Evolutionary conservation across 441 rosid genomes (phyloP).

Genomic region (Gossypium gossypioides): DNA sequence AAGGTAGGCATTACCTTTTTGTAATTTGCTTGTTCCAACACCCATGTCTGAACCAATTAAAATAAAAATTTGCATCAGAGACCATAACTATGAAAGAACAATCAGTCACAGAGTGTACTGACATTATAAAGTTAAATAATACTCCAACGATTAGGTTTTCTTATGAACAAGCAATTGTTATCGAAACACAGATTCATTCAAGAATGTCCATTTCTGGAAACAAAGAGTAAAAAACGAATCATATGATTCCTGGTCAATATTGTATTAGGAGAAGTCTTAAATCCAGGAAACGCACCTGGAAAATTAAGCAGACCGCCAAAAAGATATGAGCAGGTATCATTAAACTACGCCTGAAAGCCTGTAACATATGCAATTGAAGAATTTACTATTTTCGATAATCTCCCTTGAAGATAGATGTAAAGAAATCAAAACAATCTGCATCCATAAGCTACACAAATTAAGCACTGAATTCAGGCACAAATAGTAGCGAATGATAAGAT

Average conservation of each 20-base stretch:
- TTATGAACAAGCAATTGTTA: neutral
- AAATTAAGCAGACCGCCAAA: constrained; percentile 59
- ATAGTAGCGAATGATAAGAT: constrained; percentile 5
- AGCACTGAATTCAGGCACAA: neutral
- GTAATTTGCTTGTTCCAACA: constrained; percentile 64
- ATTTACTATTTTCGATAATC: constrained; percentile 13
- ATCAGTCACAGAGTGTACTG: neutral
- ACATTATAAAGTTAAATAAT: neutral
- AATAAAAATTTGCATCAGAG: constrained; percentile 1
- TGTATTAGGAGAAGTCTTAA: neutral
- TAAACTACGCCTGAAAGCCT: constrained; percentile 68
- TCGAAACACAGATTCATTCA: neutral
- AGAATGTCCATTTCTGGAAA: neutral
- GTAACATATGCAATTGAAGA: constrained; percentile 20
- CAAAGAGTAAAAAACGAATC: neutral
- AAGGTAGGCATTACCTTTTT: constrained; percentile 48
- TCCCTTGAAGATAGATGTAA: constrained; percentile 7
- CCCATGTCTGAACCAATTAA: constrained; percentile 40
- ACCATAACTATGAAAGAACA: neutral
- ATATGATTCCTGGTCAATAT: neutral
- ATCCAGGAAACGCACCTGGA: constrained; percentile 47
- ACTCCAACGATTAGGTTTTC: neutral
- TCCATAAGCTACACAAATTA: neutral
- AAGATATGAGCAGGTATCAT: constrained; percentile 69
- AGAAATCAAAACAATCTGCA: constrained; percentile 6